Evolutionary conservation across 305 asterid species (phyloP), one percentile per base, ranked within the genome.

Genomic region (Solanum aculeatissimum): DNA sequence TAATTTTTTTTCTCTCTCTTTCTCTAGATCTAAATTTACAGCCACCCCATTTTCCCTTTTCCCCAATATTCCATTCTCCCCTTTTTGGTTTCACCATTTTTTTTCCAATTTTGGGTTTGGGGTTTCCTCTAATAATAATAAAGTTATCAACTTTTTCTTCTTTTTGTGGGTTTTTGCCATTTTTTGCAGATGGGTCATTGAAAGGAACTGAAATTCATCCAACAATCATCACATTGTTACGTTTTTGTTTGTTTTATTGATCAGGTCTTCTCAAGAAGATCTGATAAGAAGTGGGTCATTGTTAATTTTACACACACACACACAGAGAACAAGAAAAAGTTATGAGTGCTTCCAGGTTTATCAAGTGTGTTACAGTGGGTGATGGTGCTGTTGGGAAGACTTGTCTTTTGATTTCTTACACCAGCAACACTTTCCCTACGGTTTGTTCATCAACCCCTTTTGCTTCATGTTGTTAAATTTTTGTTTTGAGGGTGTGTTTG

Each of bases 321-420:
- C 0, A 35, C 6, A 32, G 38, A 32, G 4, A 32, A 35, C 40
- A 63, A 21, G 55, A 23, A 27, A 55, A 18, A 32, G 85, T 70
- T 82, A 89, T 89, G 92, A 90, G 92, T 82, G 92, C 92, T 43
- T 90, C 92, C 32, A 90, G 92, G 89, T 90, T 90, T 85, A 90
- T 90, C 21, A 90, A 90, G 88, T 90, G 92, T 80, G 92, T 90
- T 57, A 90, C 92, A 54, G 92, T 90, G 14, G 92, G 92, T 84
- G 92, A 90, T 85, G 92, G 92, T 84, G 92, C 92, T 29, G 92
- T 90, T 65, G 92, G 92, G 27, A 90, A 90, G 84, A 90, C 92
- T 3, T 89, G 92, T 84, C 90, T 89, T 85, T 86, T 89, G 90
- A 89, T 89, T 88, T 89, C 90, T 54, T 89, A 89, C 84, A 90